Percentiles rank a stretch among this genome's conserved stretches.
These are phyloP conservation scores for Gaeumannomyces sp. DNA, from an alignment of 2,329 filamentous ascomycete species.

Conservation along the genomic window DNA sequence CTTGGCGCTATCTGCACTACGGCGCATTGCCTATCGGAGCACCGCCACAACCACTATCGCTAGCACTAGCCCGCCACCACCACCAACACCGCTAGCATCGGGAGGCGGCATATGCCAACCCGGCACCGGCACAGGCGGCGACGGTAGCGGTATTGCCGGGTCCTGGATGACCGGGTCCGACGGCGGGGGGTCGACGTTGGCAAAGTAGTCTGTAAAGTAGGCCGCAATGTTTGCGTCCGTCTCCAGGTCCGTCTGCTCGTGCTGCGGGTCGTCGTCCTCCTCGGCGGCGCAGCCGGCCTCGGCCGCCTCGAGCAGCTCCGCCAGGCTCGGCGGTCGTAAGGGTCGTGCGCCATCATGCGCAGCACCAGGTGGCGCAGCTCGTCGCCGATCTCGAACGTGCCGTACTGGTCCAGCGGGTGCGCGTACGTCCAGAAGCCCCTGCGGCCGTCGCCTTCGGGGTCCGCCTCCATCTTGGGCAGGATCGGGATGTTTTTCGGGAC, in stretches of 20 bases:
- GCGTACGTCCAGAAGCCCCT: background rate
- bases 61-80: too few relatives aligned
- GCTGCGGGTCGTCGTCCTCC: background rate
- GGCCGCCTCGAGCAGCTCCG: too few relatives aligned
- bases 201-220: background rate
- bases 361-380: background rate
- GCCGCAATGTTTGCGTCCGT: background rate
- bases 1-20: too few relatives aligned
- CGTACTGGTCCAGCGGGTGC: background rate
- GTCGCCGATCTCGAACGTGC: background rate
- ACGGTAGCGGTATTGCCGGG: background rate
- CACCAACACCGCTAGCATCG: too few relatives aligned
- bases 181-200: background rate
- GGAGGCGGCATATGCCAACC: too few relatives aligned
- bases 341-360: slow-evolving; percentile 4
- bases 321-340: background rate
- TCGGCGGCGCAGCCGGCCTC: background rate
- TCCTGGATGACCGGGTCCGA: background rate
- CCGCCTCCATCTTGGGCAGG: background rate
- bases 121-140: slow-evolving; percentile 1
- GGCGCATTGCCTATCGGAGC: too few relatives aligned
- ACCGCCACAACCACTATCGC: too few relatives aligned
- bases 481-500: background rate
- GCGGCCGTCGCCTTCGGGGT: background rate
- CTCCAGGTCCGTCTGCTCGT: background rate